Conservation (phyloP, 1,139 yeast species). For the Magnusiomyces sp. region DNA sequence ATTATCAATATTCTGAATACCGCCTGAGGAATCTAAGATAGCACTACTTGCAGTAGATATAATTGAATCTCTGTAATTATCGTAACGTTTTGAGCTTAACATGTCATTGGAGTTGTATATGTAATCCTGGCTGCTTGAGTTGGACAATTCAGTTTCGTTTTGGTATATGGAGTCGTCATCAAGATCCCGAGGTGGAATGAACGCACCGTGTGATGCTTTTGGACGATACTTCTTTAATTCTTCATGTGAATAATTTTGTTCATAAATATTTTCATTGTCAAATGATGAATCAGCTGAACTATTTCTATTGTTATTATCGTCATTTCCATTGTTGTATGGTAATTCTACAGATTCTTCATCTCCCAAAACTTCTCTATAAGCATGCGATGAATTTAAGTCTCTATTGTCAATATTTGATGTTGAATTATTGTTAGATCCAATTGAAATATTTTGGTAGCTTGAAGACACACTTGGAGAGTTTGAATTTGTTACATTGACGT, state of each 20-base stretch:
- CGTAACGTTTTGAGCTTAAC: too few relatives aligned
- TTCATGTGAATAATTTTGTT: too few relatives aligned
- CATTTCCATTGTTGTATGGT: not conserved
- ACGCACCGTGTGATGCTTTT: slow-evolving; percentile 3
- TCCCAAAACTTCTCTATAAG: slow-evolving; percentile 3
- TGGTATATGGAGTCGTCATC: slow-evolving; percentile 1
- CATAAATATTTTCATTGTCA: too few relatives aligned
- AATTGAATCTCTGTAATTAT: slow-evolving; percentile 1
- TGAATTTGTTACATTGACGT: slow-evolving; percentile 5
- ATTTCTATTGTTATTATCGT: too few relatives aligned
- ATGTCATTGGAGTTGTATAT: too few relatives aligned
- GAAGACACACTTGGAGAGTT: slow-evolving; percentile 8
- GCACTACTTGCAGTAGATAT: slow-evolving; percentile 9
- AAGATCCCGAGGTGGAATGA: not conserved
- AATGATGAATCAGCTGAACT: too few relatives aligned
- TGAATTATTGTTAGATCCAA: not conserved
- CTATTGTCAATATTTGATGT: not conserved
- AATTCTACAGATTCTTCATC: slow-evolving; percentile 1
- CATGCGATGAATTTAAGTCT: not conserved
- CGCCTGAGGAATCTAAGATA: slow-evolving; percentile 12
- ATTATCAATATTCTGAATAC: slow-evolving; percentile 1
- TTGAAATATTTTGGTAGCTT: slow-evolving; percentile 4
- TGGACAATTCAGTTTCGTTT: too few relatives aligned
- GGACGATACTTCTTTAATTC: slow-evolving; percentile 6
- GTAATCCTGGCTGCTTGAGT: too few relatives aligned